These are phyloP conservation scores for Metschnikowia kofuensis DNA, from an alignment of 805 yeast genomes.

Conservation along the genomic window DNA sequence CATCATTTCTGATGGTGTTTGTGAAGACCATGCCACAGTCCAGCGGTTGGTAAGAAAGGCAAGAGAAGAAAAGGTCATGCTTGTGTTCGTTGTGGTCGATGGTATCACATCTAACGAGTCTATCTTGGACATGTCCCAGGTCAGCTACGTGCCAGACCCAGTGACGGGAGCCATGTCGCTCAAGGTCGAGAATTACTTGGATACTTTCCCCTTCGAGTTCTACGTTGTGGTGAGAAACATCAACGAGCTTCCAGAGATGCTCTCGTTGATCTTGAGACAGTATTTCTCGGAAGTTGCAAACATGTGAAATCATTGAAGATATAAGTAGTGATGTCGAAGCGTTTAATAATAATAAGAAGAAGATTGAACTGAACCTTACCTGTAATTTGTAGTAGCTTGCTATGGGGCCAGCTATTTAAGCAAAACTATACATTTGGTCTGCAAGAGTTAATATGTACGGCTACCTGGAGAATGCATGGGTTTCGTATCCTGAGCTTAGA, in stretches of 20 bases:
- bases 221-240: slow-evolving; percentile 92
- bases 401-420: no score
- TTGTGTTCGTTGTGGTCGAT: slow-evolving; percentile 91
- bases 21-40: slow-evolving; percentile 88
- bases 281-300: slow-evolving; percentile 68
- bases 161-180: slow-evolving; percentile 66
- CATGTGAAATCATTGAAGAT: slow-evolving; percentile 4
- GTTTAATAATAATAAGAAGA: not conserved
- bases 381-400: no score
- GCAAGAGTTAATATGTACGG: no score
- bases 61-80: slow-evolving; percentile 87
- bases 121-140: slow-evolving; percentile 93
- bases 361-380: not conserved
- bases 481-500: no score
- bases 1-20: slow-evolving; percentile 92
- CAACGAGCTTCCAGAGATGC: slow-evolving; percentile 85
- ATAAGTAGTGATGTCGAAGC: not conserved
- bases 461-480: no score
- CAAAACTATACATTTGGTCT: no score
- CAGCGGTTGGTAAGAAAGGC: slow-evolving; percentile 86
- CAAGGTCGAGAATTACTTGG: slow-evolving; percentile 80
- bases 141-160: slow-evolving; percentile 66
- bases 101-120: slow-evolving; percentile 83
- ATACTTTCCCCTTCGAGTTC: slow-evolving; percentile 94
- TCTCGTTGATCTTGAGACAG: slow-evolving; percentile 85